phyloP scores from a whole-genome alignment of 768 basidiomycete species.

The Leccinum disarticulatum region DNA sequence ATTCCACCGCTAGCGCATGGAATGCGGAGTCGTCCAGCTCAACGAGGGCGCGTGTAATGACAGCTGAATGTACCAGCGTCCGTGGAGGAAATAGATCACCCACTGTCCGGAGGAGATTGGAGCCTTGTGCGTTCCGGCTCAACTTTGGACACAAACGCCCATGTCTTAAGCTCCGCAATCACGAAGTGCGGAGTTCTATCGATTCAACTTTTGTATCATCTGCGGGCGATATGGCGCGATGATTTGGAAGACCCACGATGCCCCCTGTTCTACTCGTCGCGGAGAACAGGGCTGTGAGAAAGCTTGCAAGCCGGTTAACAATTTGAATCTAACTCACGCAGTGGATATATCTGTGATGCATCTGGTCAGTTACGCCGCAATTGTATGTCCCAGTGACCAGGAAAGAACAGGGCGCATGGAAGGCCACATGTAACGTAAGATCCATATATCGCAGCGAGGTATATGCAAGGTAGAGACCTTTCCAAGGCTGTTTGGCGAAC shows the following conservation, averaged over 20 bases:
- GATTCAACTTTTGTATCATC: constrained; percentile 30
- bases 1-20: constrained; percentile 65
- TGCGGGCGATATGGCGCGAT: constrained; percentile 11
- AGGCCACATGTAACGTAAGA: constrained; percentile 34
- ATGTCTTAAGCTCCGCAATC: constrained; percentile 29
- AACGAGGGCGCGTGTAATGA: constrained; percentile 45
- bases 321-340: constrained; percentile 14
- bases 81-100: constrained; percentile 62
- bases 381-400: constrained; percentile 44
- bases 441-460: constrained; percentile 47
- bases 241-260: constrained; percentile 8
- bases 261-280: constrained; percentile 9
- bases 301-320: background rate
- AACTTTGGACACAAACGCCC: constrained; percentile 36
- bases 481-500: constrained; percentile 43
- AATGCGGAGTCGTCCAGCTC: constrained; percentile 43
- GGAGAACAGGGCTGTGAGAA: background rate
- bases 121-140: constrained; percentile 33
- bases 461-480: constrained; percentile 44
- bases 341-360: constrained; percentile 18
- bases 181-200: constrained; percentile 33
- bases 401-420: constrained; percentile 44
- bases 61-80: constrained; percentile 54
- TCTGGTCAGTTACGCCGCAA: constrained; percentile 39
- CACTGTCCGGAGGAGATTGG: constrained; percentile 50